phyloP scores from a whole-genome alignment of 306 rosid genomes.

The Arachis hypogaea region DNA sequence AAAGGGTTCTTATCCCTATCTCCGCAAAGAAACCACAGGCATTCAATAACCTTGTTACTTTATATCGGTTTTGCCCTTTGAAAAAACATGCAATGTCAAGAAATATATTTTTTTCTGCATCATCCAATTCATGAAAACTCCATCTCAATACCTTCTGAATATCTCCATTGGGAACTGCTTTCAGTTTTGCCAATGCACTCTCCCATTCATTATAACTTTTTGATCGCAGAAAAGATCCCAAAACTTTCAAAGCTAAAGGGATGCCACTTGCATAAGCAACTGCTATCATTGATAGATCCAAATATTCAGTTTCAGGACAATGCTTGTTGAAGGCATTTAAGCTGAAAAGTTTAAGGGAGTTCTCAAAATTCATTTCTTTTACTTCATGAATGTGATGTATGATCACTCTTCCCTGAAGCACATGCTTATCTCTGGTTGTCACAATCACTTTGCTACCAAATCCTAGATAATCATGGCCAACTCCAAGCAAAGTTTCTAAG shows the following conservation, averaged over 20 bases:
- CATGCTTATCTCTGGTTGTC: constrained; percentile 3
- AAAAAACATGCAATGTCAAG: constrained; percentile 30
- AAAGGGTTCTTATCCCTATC: constrained; percentile 1
- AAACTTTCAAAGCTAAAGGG: constrained; percentile 38
- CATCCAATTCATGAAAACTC: constrained; percentile 30
- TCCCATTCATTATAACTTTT: constrained; percentile 39
- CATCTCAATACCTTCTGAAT: constrained; percentile 11
- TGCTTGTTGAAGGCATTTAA: constrained; percentile 31
- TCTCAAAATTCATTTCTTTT: constrained; percentile 13
- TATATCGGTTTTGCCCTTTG: background rate
- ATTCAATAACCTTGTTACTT: background rate
- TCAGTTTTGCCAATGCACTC: constrained; percentile 10
- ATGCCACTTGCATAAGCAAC: constrained; percentile 25
- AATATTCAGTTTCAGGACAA: background rate
- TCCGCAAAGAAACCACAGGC: background rate
- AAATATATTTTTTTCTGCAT: constrained; percentile 11
- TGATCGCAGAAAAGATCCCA: constrained; percentile 34
- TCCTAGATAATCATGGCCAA: no score
- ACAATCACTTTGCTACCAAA: no score
- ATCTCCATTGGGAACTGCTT: background rate
- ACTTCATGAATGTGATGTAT: constrained; percentile 22
- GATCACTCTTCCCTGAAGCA: background rate
- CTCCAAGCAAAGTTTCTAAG: no score
- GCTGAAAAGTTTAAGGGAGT: constrained; percentile 32
- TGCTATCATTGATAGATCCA: constrained; percentile 18